phyloP scores from a whole-genome alignment of 139 green algal genomes.

The Chlorella sp. region DNA sequence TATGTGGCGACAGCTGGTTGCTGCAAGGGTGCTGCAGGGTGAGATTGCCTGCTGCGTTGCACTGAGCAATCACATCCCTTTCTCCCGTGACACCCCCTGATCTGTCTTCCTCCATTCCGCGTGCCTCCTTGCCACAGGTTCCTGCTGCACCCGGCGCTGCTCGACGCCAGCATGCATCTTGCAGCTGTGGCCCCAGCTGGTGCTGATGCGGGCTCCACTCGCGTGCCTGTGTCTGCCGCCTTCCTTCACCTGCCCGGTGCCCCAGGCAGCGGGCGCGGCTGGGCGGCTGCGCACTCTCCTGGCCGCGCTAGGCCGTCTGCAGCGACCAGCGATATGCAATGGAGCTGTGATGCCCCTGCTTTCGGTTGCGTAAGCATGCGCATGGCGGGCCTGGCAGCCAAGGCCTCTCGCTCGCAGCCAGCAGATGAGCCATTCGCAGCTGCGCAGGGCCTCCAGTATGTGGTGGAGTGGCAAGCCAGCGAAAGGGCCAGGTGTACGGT shows the following conservation, averaged over 20 bases:
- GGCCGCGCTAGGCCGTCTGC: neutral
- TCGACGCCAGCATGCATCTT: constrained; percentile 63
- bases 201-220: neutral
- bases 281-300: neutral
- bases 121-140: constrained; percentile 1
- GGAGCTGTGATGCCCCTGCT: neutral
- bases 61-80: neutral
- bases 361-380: neutral
- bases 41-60: neutral
- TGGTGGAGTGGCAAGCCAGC: constrained; percentile 1
- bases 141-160: constrained; percentile 21
- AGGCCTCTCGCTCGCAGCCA: neutral
- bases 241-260: neutral
- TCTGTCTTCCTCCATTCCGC: constrained; percentile 46
- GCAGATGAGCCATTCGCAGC: neutral
- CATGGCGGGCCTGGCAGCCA: neutral
- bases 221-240: constrained; percentile 6
- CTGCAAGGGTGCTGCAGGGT: neutral
- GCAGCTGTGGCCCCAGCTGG: constrained; percentile 35
- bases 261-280: neutral
- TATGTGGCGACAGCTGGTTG: neutral
- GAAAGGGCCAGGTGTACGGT: neutral
- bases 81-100: constrained; percentile 2
- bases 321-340: constrained; percentile 1
- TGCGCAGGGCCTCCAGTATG: constrained; percentile 1